phyloP scores from a whole-genome alignment of 2,329 filamentous ascomycete species.

The Eutypella sp. region DNA sequence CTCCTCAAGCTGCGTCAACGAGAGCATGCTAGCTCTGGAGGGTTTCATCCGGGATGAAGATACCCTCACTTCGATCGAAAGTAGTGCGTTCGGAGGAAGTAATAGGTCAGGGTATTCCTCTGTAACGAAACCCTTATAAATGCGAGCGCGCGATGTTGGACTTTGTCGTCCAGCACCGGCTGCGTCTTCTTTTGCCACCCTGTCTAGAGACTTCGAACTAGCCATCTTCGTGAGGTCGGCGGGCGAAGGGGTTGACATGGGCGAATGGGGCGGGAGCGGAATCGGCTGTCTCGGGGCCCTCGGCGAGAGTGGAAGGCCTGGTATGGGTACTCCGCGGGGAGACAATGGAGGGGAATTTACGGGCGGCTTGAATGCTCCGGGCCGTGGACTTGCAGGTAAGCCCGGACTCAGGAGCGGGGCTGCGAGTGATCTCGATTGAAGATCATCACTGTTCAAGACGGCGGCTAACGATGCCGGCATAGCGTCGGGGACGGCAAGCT shows the following conservation, averaged over 20 bases:
- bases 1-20: constrained; percentile 75
- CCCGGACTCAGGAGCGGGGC: constrained; percentile 53
- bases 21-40: constrained; percentile 78
- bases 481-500: constrained; percentile 31
- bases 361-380: constrained; percentile 46
- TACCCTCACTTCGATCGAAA: constrained; percentile 79
- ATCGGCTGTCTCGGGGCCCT: constrained; percentile 69
- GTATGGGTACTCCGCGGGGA: constrained; percentile 45
- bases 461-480: constrained; percentile 48
- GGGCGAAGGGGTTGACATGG: constrained; percentile 56
- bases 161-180: constrained; percentile 28
- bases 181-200: constrained; percentile 28
- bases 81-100: constrained; percentile 81
- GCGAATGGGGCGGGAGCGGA: constrained; percentile 65
- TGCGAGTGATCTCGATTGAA: constrained; percentile 27
- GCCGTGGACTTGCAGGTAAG: constrained; percentile 56
- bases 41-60: constrained; percentile 94
- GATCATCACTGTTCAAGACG: constrained; percentile 37
- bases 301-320: constrained; percentile 60
- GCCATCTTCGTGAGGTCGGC: constrained; percentile 28
- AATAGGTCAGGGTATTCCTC: constrained; percentile 85
- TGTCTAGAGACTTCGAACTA: constrained; percentile 37
- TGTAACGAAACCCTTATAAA: constrained; percentile 74
- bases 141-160: constrained; percentile 41
- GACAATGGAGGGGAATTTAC: constrained; percentile 65